phyloP scores from a whole-genome alignment of 805 yeast species.

The Sungouiella thailandica region DNA sequence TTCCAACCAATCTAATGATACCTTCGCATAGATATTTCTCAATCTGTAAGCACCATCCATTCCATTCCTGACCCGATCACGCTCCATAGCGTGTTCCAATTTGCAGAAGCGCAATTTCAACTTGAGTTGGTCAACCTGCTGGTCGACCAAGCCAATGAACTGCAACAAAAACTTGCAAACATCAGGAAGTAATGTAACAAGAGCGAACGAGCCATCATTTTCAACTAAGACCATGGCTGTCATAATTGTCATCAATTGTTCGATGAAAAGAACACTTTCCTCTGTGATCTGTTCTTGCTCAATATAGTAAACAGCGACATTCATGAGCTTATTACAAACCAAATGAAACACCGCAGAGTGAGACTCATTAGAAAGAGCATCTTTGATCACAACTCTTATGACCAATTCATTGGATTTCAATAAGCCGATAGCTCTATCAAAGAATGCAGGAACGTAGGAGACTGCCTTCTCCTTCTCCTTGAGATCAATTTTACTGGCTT shows the following conservation, averaged over 20 bases:
- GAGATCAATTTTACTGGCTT: constrained; percentile 19
- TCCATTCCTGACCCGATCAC: constrained; percentile 27
- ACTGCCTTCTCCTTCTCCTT: constrained; percentile 25
- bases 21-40: constrained; percentile 45
- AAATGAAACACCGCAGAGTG: constrained; percentile 53
- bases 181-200: constrained; percentile 28
- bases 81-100: constrained; percentile 30
- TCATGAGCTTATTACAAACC: constrained; percentile 42
- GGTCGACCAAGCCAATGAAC: constrained; percentile 25
- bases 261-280: constrained; percentile 37
- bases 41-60: constrained; percentile 41
- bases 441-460: constrained; percentile 41
- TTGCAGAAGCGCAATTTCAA: constrained; percentile 42
- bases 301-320: constrained; percentile 29
- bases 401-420: constrained; percentile 46
- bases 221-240: constrained; percentile 33
- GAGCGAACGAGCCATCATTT: constrained; percentile 32
- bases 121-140: constrained; percentile 25
- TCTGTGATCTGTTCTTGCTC: constrained; percentile 22
- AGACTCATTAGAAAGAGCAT: constrained; percentile 60
- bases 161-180: constrained; percentile 23
- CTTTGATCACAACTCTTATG: constrained; percentile 67
- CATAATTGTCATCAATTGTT: constrained; percentile 45
- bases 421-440: constrained; percentile 46
- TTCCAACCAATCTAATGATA: constrained; percentile 51